These are phyloP conservation scores for Candida loeiensis DNA, from an alignment of 805 yeast species.

Conservation along the genomic window DNA sequence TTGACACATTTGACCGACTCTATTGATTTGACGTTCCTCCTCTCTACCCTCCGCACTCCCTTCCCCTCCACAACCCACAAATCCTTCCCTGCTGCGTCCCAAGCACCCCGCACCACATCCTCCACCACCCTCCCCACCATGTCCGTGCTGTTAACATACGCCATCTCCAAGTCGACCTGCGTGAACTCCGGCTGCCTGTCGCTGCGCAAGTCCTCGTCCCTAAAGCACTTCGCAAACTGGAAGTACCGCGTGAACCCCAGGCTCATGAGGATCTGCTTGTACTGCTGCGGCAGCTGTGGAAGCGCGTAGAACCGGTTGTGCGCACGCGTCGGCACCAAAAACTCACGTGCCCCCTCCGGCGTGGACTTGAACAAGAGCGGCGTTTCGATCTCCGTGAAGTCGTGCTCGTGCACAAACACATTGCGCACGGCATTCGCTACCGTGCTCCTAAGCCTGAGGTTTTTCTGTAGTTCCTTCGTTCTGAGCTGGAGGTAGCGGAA, in stretches of 20 bases:
- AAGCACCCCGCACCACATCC: constrained; percentile 48
- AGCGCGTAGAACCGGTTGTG: constrained; percentile 69
- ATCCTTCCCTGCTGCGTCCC: constrained; percentile 36
- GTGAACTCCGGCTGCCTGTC: constrained; percentile 98
- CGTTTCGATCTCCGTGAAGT: constrained; percentile 84
- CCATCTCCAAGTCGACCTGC: constrained; percentile 94
- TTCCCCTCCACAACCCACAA: constrained; percentile 15
- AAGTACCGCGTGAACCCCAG: constrained; percentile 84
- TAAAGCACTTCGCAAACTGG: constrained; percentile 89
- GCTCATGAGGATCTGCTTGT: constrained; percentile 91
- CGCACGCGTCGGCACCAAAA: constrained; percentile 84
- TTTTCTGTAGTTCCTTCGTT: constrained; percentile 50
- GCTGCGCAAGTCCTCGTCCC: constrained; percentile 92
- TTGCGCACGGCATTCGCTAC: constrained; percentile 48
- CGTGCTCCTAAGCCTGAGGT: constrained; percentile 53
- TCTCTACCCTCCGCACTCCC: constrained; percentile 22
- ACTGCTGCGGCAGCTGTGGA: constrained; percentile 98
- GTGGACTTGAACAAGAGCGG: constrained; percentile 92
- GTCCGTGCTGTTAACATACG: constrained; percentile 66
- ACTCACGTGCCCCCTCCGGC: constrained; percentile 97
- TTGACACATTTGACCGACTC: too few relatives aligned
- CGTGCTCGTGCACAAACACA: constrained; percentile 32
- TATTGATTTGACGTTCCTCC: too few relatives aligned
- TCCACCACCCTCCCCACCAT: constrained; percentile 65
- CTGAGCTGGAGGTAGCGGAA: constrained; percentile 80